phyloP scores from a whole-genome alignment of 2,329 filamentous ascomycete species.

The Rutstroemia sp. region DNA sequence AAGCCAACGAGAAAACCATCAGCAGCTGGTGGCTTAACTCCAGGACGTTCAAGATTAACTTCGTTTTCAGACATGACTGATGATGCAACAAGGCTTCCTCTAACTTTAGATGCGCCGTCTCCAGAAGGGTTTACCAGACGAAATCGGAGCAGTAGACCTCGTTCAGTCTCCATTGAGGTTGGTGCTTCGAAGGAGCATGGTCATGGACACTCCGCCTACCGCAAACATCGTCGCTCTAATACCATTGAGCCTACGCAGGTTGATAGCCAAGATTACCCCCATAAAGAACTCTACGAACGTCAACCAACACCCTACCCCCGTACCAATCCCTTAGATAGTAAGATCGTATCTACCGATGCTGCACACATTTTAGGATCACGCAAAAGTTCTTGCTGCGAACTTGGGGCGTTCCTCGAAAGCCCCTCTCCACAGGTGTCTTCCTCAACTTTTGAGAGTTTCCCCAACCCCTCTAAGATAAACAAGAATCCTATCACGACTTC shows the following conservation, averaged over 20 bases:
- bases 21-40: neutral
- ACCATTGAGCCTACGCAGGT: slow-evolving; percentile 5
- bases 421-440: neutral
- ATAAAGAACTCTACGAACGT: slow-evolving; percentile 6
- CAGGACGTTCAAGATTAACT: neutral
- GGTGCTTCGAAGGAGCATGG: neutral
- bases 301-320: slow-evolving; percentile 16
- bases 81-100: neutral
- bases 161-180: slow-evolving; percentile 6
- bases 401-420: neutral
- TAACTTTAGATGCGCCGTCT: neutral
- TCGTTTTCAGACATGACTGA: neutral
- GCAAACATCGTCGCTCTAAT: slow-evolving; percentile 4
- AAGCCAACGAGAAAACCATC: neutral
- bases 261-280: slow-evolving; percentile 1
- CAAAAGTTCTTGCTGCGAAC: neutral
- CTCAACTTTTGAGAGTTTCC: slow-evolving; percentile 5
- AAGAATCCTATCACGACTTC: neutral
- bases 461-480: neutral
- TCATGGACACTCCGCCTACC: neutral
- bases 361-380: neutral
- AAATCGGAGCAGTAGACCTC: neutral
- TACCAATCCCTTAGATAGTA: neutral
- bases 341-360: neutral
- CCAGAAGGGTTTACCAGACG: neutral